Conservation (phyloP, 352 stramenopile genomes). For the Phytopythium mirpurense region DNA sequence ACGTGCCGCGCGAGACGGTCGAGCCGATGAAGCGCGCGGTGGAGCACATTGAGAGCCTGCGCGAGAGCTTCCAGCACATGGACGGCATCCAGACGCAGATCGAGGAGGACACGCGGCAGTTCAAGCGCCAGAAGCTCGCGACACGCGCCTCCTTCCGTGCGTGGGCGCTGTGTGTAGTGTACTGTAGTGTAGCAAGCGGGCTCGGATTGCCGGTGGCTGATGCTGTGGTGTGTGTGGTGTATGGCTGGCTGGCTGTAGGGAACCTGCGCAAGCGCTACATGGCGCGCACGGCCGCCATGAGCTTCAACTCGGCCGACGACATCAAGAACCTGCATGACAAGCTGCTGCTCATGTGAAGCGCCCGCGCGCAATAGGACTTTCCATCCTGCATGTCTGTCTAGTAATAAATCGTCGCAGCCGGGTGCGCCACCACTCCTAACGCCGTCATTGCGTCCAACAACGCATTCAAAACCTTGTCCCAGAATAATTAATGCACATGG, state of each 20-base stretch:
- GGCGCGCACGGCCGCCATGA: slow-evolving; percentile 35
- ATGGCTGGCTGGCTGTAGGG: too few relatives aligned
- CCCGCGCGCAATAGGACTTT: too few relatives aligned
- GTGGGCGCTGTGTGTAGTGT: too few relatives aligned
- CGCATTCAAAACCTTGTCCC: too few relatives aligned
- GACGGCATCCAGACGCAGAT: slow-evolving; percentile 33
- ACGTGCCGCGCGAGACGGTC: slow-evolving; percentile 28
- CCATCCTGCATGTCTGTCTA: background rate
- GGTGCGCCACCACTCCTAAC: too few relatives aligned
- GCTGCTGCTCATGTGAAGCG: slow-evolving; percentile 12
- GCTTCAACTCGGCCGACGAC: slow-evolving; percentile 48
- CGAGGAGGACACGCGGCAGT: slow-evolving; percentile 41
- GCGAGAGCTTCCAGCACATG: slow-evolving; percentile 43
- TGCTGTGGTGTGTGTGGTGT: too few relatives aligned
- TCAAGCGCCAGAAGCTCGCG: slow-evolving; percentile 48
- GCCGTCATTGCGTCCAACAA: too few relatives aligned
- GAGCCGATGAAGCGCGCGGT: slow-evolving; percentile 39
- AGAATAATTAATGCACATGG: too few relatives aligned
- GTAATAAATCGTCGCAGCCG: background rate
- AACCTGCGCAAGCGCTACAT: slow-evolving; percentile 52
- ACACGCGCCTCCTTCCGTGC: slow-evolving; percentile 35
- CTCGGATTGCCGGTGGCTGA: background rate
- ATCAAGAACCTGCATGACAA: slow-evolving; percentile 44
- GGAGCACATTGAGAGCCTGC: slow-evolving; percentile 34
- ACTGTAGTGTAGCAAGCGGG: too few relatives aligned